Percentiles rank a stretch among this genome's conserved stretches.
Evolutionary conservation across 2,329 filamentous ascomycete species (phyloP).

Genomic region (Byssoonygena ceratinophila): DNA sequence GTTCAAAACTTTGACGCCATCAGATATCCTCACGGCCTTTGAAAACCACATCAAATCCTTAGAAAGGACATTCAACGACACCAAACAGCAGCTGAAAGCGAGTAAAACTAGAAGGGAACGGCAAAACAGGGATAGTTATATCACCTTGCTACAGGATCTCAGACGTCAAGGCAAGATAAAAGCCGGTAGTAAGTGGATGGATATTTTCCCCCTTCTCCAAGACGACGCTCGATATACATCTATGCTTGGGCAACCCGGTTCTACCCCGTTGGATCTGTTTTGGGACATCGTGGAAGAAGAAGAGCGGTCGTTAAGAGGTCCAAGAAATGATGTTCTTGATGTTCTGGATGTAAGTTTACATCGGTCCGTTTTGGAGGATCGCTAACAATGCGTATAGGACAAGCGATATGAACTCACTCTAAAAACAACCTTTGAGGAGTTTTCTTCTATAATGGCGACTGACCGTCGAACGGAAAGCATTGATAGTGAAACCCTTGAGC

Average conservation of each 20-base stretch:
- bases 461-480: constrained; percentile 83
- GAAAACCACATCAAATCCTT: constrained; percentile 90
- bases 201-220: constrained; percentile 63
- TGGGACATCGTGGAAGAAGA: constrained; percentile 94
- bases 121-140: constrained; percentile 72
- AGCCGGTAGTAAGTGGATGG: constrained; percentile 80
- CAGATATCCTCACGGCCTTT: constrained; percentile 84
- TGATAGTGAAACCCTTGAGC: constrained; percentile 63
- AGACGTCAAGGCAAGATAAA: constrained; percentile 69
- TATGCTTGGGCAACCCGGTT: constrained; percentile 75
- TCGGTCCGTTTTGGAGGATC: not conserved
- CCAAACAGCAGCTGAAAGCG: constrained; percentile 76
- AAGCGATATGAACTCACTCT: constrained; percentile 82
- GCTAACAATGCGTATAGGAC: constrained; percentile 51
- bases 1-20: constrained; percentile 74
- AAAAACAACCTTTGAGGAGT: constrained; percentile 81
- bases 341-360: constrained; percentile 64
- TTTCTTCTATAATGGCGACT: constrained; percentile 67
- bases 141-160: constrained; percentile 63
- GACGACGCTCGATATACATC: constrained; percentile 72
- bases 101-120: constrained; percentile 71
- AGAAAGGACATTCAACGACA: constrained; percentile 84
- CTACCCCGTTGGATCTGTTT: constrained; percentile 80
- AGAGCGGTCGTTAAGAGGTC: constrained; percentile 70
- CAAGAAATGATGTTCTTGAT: constrained; percentile 74